Base-by-base conservation (phyloP, 768 basidiomycete species). In the Psilocybe subaeruginosa region DNA sequence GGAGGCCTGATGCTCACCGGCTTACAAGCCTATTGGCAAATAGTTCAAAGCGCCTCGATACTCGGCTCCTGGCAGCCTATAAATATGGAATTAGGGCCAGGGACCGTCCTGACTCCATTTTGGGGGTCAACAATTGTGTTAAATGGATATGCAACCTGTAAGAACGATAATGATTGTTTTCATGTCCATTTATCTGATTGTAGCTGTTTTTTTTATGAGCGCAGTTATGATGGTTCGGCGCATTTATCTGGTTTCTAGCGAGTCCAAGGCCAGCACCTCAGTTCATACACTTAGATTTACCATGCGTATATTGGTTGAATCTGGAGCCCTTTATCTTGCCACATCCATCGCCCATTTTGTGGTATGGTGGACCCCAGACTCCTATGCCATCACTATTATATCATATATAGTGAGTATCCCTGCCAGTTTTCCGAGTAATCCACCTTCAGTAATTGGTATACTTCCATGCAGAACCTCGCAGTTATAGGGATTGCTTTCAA, bases 401-500 rank as follows among this genome's bases (percentile, higher is more conserved):
- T 60, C 65, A 12, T 61, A 53, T 12, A 63, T 59, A 12, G 69
- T 69, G 29, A 60, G 68, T 60, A 27, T 9, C 2, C 7, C 23
- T 23, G 23, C 23, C 7, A 8, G 14, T 27, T 54, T 62, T n/a
- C 3, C 4, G 31, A 27, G 12, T 19, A 2, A 35, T 7, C 16
- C n/a, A 8, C 16, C 19, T 49, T 19, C 3, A 55, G 6, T 30
- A 33, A 9, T 41, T 27, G 11, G n/a, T 60, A 17, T 45, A 29
- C 12, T 14, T 50, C 49, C 16, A 19, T 31, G 8, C n/a, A 71
- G 68, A 59, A 67, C 29, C 54, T 66, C 39, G 51, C 63, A 11
- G 53, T 67, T 8, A 63, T 57, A 2, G 68, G 66, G 16, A 66
- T 67, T 11, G 65, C 66, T 1, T 69, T 69, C 58, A 68, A 71